Evolutionary conservation across 129 eudicot species (phyloP), one percentile per base, ranked within the genome.

Genomic region (Glebionis coronaria): DNA sequence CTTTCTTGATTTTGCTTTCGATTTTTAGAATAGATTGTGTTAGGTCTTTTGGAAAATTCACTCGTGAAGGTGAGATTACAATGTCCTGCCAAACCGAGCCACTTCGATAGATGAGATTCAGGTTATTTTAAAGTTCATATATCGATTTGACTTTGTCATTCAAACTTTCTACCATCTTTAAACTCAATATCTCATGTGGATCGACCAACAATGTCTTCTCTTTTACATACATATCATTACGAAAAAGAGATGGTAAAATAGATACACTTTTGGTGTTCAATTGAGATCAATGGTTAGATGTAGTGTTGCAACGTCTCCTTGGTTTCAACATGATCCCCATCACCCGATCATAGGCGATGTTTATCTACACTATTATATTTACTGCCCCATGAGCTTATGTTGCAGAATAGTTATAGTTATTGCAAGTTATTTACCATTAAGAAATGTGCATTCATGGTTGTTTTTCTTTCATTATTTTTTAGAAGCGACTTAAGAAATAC

Each of bases 1-100:
- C 79, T 75, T 59, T 79, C 61, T 31, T 14, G 69, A 77, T 81
- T 68, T 88, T 18, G 66, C 78, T 82, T 70, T 89, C 99, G 23
- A 80, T 75, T 77, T 62, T 84, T 82, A 82, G 86, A 57, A 94
- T 87, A 5, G 85, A 75, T 59, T 76, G 84, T 83, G 84, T 94
- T 18, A 94, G 92, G 77, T 94, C 95, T 76, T 83, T 84, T 52
- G 86, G 99, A 16, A 89, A 87, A 60, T 78, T 78, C 76, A 79
- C 12, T 82, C 99, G 86, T 51, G 97, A 80, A 80, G 99, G 97
- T 29, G 97, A 89, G 84, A 85, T 44, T 7, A 94, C 95, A 68
- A 94, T 89, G 71, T 94, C 97, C 45, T 86, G 84, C 99, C 99
- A 94, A 25, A 87, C 83, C 2, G 90, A 87, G 29, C 99, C 99